These are phyloP conservation scores for Poa annua DNA, from an alignment of 176 grass and related monocot species.

Conservation along the genomic window DNA sequence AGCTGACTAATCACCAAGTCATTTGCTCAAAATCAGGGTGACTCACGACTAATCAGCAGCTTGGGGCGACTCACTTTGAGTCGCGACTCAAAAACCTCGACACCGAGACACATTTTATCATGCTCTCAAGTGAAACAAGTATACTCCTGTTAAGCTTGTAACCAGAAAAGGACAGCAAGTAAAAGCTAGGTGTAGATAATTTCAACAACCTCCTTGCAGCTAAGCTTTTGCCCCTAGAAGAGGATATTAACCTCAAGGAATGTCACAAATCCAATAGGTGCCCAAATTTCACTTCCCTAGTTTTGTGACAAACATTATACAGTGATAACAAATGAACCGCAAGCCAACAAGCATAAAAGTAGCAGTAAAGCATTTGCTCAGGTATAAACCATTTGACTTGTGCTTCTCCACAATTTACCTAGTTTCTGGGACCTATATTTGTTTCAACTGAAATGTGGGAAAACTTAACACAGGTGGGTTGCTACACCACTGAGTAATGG, in stretches of 20 bases:
- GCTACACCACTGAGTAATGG: not conserved
- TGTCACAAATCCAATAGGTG: slow-evolving; percentile 8
- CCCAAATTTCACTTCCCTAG: too few relatives aligned
- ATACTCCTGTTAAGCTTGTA: not conserved
- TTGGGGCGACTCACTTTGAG: too few relatives aligned
- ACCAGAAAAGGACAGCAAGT: not conserved
- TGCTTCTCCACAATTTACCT: not conserved
- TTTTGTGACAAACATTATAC: not conserved
- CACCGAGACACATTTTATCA: too few relatives aligned
- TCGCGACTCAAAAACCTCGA: too few relatives aligned
- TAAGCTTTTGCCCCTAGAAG: not conserved
- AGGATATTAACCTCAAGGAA: not conserved
- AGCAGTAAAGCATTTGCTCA: not conserved
- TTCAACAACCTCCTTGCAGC: not conserved
- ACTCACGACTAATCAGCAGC: too few relatives aligned
- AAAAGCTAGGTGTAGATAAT: not conserved
- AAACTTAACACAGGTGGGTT: not conserved
- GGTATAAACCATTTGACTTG: not conserved
- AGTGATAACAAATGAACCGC: not conserved
- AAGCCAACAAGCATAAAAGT: not conserved
- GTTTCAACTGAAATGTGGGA: not conserved
- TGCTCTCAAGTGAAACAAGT: not conserved
- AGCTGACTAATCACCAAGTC: too few relatives aligned
- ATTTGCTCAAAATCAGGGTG: too few relatives aligned
- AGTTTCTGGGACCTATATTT: not conserved